phyloP scores from a whole-genome alignment of 2,329 filamentous ascomycete genomes.

The Xylariaceae sp. region DNA sequence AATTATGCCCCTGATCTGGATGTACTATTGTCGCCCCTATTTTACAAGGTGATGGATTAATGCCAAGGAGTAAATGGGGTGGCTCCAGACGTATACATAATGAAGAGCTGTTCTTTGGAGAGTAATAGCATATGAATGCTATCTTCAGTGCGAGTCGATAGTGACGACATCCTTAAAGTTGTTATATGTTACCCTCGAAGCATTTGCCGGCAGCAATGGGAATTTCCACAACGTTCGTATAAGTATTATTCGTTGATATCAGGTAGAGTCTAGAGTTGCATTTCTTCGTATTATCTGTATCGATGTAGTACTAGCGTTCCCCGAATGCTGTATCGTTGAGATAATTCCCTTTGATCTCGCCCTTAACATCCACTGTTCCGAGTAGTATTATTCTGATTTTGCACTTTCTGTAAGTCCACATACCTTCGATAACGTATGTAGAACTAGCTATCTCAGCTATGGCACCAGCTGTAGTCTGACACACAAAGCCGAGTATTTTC shows the following conservation, averaged over 20 bases:
- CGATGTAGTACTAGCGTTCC: slow-evolving; percentile 25
- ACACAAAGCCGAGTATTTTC: slow-evolving; percentile 25
- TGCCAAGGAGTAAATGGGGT: background rate
- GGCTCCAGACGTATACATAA: background rate
- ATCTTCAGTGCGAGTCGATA: no score
- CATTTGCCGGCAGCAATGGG: slow-evolving; percentile 7
- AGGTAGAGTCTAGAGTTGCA: slow-evolving; percentile 28
- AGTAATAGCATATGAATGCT: no score
- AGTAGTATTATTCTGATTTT: slow-evolving; percentile 14
- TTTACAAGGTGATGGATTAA: background rate
- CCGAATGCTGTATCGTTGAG: slow-evolving; percentile 21
- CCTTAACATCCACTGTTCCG: slow-evolving; percentile 23
- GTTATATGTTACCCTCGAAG: slow-evolving; percentile 16
- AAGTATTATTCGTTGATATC: slow-evolving; percentile 23
- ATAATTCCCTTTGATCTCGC: slow-evolving; percentile 21
- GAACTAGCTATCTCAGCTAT: background rate
- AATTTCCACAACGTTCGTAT: slow-evolving; percentile 21
- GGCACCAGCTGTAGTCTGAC: slow-evolving; percentile 20
- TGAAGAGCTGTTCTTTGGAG: no score
- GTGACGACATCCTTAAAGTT: no score
- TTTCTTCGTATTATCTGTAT: slow-evolving; percentile 14
- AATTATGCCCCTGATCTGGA: background rate
- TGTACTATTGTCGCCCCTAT: background rate
- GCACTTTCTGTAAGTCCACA: background rate
- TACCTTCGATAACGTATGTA: no score